phyloP scores from a whole-genome alignment of 306 rosid genomes.

The Sophora flavescens region DNA sequence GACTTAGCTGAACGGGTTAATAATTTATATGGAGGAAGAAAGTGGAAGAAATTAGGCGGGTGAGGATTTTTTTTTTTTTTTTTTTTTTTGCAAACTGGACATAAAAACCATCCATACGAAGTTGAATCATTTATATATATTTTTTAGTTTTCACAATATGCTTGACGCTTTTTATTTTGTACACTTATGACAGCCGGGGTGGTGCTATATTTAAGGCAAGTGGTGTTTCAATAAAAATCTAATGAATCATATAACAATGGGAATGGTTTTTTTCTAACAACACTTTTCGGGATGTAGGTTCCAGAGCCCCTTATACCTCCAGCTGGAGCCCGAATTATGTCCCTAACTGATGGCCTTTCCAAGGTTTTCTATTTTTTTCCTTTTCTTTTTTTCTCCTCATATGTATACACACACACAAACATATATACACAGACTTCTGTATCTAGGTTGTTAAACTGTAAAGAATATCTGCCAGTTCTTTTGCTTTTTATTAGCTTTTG shows the following conservation, averaged over 20 bases:
- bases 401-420: neutral
- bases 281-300: conserved; percentile 63
- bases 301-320: conserved; percentile 99
- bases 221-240: conserved; percentile 42
- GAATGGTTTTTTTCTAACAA: conserved; percentile 36
- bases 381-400: neutral
- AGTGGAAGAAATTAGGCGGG: conserved; percentile 99
- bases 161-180: conserved; percentile 50
- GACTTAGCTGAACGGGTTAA: conserved; percentile 93
- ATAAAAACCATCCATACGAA: conserved; percentile 22
- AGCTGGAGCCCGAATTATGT: conserved; percentile 94
- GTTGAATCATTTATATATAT: conserved; percentile 24
- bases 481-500: conserved; percentile 19
- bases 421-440: neutral
- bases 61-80: conserved; percentile 48
- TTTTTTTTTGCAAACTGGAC: conserved; percentile 4
- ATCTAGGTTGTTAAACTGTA: conserved; percentile 19
- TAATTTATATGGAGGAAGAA: conserved; percentile 90
- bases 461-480: conserved; percentile 12
- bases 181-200: conserved; percentile 75
- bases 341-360: conserved; percentile 91
- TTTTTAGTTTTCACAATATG: conserved; percentile 29
- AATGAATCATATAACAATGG: conserved; percentile 33
- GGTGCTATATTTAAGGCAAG: conserved; percentile 86
- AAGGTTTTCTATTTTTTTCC: conserved; percentile 65